Evolutionary conservation across 2,329 filamentous ascomycete genomes (phyloP), one percentile per base, ranked within the genome.

Genomic region (Beauveria sp.): DNA sequence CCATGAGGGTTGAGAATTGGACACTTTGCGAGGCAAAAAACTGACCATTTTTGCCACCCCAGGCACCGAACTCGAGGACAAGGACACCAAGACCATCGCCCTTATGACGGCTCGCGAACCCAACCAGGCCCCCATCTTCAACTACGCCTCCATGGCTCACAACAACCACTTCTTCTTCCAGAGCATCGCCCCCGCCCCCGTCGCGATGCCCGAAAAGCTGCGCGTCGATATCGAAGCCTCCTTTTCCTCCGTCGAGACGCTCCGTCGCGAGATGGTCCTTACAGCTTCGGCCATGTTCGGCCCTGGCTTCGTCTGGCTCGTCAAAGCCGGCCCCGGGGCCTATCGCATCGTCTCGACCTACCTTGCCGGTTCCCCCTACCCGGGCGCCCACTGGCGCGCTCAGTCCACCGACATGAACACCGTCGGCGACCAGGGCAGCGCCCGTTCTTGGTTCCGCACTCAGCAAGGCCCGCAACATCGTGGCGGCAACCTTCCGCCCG

Each of bases 281-380:
- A 96, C 89, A 46, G 93, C 93, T 63, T 82, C 85, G 67, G 84
- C 87, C 77, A 97, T 98, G 92, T 98, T 99, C 78, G 95, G 93
- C 60, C 93, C 93, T 0, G 95, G 95, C 66, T 98, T 96, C 77
- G 89, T 98, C 72, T 99, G 95, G 95, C 87, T 99, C 64, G 90
- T 97, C 70, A 85, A 85, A 75, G 72, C 69, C 67, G 75, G 70
- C 60, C 71, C 74, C 64, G 69, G 67, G 71, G 80, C 79, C 68
- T 81, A 80, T 77, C 86, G 87, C 69, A 83, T 99, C 70, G 82
- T 99, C 63, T 83, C 86, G 68, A 99, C 95, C 62, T 99, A 98
- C 80, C 85, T 93, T 64, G 93, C 93, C 62, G 95, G 95, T 62
- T 90, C 89, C 8, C 95, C 95, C 5, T 95, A 93, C 75, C 85